Percentiles rank a stretch among this genome's conserved stretches.
phyloP scores from a whole-genome alignment of 139 green algal species.

The Asterochloris erici region DNA sequence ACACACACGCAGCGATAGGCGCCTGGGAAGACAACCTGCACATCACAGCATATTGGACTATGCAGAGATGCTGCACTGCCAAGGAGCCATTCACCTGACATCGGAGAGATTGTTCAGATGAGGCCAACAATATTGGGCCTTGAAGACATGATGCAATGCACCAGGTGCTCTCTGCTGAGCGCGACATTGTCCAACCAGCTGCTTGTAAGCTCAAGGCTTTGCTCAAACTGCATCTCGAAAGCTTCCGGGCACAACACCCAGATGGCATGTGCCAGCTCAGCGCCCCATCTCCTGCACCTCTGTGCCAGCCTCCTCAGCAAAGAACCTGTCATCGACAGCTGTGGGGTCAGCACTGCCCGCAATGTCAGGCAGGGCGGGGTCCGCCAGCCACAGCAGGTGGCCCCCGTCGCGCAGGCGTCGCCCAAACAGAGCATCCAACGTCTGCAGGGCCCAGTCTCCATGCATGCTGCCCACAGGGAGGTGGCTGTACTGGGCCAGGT shows the following conservation, averaged over 20 bases:
- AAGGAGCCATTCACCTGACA: no score
- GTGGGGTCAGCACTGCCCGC: slow-evolving; percentile 38
- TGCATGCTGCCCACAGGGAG: slow-evolving; percentile 76
- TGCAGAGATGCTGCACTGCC: no score
- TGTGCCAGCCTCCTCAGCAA: slow-evolving; percentile 37
- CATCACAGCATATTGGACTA: not conserved
- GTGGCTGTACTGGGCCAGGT: slow-evolving; percentile 78
- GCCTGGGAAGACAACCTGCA: slow-evolving; percentile 63
- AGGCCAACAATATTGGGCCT: no score
- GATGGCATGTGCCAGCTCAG: no score
- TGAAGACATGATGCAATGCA: no score
- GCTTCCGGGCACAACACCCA: no score
- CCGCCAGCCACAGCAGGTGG: slow-evolving; percentile 77
- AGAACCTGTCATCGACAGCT: slow-evolving; percentile 40
- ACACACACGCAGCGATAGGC: slow-evolving; percentile 84
- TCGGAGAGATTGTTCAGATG: no score
- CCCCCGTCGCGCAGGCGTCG: slow-evolving; percentile 63
- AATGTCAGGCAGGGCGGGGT: slow-evolving; percentile 60
- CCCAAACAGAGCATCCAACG: slow-evolving; percentile 75
- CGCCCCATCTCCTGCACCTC: slow-evolving; percentile 9
- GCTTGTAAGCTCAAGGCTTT: no score
- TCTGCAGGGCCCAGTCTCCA: slow-evolving; percentile 62
- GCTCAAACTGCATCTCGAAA: not conserved
- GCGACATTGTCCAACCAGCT: no score
- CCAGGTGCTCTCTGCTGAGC: no score